Percentiles rank a stretch among this genome's conserved stretches.
These are phyloP conservation scores for Diaporthe longicolla DNA, from an alignment of 2,329 filamentous ascomycete genomes.

Conservation along the genomic window DNA sequence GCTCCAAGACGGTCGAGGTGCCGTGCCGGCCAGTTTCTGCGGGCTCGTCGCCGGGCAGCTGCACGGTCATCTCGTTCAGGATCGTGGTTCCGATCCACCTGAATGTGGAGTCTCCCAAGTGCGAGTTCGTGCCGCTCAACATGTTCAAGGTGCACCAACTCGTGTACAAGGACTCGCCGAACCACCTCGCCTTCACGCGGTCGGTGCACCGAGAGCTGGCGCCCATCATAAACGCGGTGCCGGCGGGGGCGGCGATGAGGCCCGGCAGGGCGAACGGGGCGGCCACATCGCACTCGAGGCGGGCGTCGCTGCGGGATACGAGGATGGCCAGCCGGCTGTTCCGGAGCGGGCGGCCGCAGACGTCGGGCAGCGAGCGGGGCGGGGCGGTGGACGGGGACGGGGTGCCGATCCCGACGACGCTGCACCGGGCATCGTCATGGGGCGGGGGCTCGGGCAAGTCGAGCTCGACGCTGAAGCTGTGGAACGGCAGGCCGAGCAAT, in stretches of 20 bases:
- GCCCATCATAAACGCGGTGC: conserved; percentile 58
- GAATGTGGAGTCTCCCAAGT: conserved; percentile 58
- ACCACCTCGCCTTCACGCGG: conserved; percentile 72
- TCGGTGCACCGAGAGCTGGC: conserved; percentile 74
- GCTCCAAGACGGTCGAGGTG: conserved; percentile 58
- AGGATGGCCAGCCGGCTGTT: conserved; percentile 34
- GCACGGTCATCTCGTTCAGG: conserved; percentile 59
- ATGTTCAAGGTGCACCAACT: conserved; percentile 71
- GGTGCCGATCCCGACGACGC: conserved; percentile 48
- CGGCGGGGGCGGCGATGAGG: conserved; percentile 44
- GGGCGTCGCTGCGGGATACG: conserved; percentile 32
- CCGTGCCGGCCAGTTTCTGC: conserved; percentile 53
- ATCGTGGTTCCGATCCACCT: conserved; percentile 64
- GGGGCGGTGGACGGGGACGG: conserved; percentile 49
- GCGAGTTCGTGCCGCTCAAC: conserved; percentile 63
- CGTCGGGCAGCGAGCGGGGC: conserved; percentile 36
- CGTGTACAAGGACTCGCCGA: conserved; percentile 66
- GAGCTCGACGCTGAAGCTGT: conserved; percentile 53
- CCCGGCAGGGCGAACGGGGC: conserved; percentile 40
- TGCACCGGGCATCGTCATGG: conserved; percentile 46
- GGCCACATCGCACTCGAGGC: conserved; percentile 35
- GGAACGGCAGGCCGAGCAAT: conserved; percentile 45
- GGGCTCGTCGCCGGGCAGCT: conserved; percentile 46
- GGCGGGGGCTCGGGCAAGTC: conserved; percentile 49
- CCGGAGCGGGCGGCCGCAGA: conserved; percentile 36